Evolutionary conservation across 2,329 filamentous ascomycete species (phyloP).

Genomic region (Calcarisporium arbuscula): DNA sequence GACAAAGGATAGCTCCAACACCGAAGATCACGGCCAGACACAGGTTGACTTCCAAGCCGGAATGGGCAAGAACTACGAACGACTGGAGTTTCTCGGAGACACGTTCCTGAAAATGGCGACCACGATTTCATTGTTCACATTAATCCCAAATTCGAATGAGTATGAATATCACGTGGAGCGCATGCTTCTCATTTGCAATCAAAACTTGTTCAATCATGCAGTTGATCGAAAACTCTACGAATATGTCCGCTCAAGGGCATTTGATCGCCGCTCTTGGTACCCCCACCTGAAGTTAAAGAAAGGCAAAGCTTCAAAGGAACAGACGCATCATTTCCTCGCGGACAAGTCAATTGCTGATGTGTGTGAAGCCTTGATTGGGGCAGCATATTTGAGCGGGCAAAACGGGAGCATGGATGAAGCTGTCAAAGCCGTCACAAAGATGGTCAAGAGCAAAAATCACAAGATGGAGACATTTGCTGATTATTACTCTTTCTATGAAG

Average conservation of each 20-base stretch:
- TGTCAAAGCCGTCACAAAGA: slow-evolving; percentile 56
- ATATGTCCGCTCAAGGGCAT: slow-evolving; percentile 76
- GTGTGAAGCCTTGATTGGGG: slow-evolving; percentile 89
- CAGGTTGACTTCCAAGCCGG: slow-evolving; percentile 71
- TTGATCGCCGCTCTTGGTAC: slow-evolving; percentile 84
- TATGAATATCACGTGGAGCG: slow-evolving; percentile 84
- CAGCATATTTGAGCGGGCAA: slow-evolving; percentile 54
- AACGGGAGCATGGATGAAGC: slow-evolving; percentile 48
- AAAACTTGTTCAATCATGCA: slow-evolving; percentile 77
- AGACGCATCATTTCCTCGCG: slow-evolving; percentile 58
- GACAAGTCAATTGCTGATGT: slow-evolving; percentile 94
- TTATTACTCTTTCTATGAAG: slow-evolving; percentile 63
- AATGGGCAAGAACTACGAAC: slow-evolving; percentile 93
- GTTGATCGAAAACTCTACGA: slow-evolving; percentile 58
- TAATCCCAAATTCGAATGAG: slow-evolving; percentile 71
- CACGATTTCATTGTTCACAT: slow-evolving; percentile 76
- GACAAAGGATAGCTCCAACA: slow-evolving; percentile 87
- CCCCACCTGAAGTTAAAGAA: slow-evolving; percentile 66
- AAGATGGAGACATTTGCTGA: slow-evolving; percentile 62
- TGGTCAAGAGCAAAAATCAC: slow-evolving; percentile 68
- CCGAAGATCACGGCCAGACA: slow-evolving; percentile 61
- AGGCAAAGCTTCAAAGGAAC: slow-evolving; percentile 54
- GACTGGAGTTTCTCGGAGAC: slow-evolving; percentile 89
- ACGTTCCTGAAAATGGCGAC: slow-evolving; percentile 95
- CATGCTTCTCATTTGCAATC: slow-evolving; percentile 88